Evolutionary conservation across 192 early-diverging fungal species (phyloP), one percentile per base, ranked within the genome.

Genomic region (Backusella psychrophila): DNA sequence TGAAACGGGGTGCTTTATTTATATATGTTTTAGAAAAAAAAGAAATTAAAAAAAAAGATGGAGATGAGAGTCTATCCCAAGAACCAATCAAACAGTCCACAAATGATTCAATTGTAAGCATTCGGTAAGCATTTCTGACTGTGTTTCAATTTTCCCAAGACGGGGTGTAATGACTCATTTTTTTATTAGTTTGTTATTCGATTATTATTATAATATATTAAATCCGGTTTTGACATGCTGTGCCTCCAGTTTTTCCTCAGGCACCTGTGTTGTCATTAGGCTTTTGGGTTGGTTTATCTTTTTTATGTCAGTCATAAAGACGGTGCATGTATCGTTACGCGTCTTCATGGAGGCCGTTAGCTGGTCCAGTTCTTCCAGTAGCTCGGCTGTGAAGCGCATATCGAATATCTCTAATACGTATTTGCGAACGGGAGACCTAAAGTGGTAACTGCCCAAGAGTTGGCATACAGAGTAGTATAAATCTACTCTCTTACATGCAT

Each of bases 391-490:
- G 17, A 86, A 85, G 11, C 92, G 83, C 59, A 91, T 78, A 65
- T 95, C 92, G 87, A 96, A 96, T 7, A 94, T 79, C 6, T 95
- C 94, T 39, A 91, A 77, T 21, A 96, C 85, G 68, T 91, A 93
- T 34, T 91, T 82, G 44, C 94, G 87, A 17, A 91, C 89, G 1
- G 91, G 87, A 6, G 95, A 82, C 19, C 93, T 80, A 78, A 89
- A 94, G 42, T 94, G 91, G 75, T 93, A 94, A 21, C 85, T 82
- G 7, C 85, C 76, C 7, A 94, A 76, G 65, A 96, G 73, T 31
- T 89, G 83, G 46, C 92, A 75, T 15, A 90, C 93, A 19, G 83
- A 84, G 36, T 87, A 75, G 75, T 90, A 96, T 6, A 95, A 75
- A 0, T 81, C 39, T 2, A 88, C 73, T 12, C 80, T 81, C 7